Base-by-base conservation (phyloP, 257 asterid species). In the Thymus mandschuricus region DNA sequence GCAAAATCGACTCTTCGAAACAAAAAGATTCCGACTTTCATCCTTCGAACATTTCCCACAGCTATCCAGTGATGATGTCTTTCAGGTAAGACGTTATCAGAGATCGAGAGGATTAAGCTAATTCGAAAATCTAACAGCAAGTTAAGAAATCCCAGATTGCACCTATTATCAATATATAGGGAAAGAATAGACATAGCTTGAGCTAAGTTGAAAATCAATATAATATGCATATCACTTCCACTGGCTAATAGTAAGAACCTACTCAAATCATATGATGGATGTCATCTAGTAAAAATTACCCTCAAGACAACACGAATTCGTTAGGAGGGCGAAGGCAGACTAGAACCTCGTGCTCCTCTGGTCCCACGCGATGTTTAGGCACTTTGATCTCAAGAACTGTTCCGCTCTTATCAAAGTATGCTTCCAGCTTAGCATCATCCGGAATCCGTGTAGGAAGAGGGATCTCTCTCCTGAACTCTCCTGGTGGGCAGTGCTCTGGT, bases 331-430 rank as follows among this genome's bases (percentile, higher is more conserved):
- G 90, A 73, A 88, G 96, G 82, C 86, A 85, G 55, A 90, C 88
- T 11, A 80, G 76, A 75, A 90, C 97, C 82, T 90, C 96, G 12
- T 88, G 97, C 84, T 88, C 97, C 83, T 88, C 93, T 1, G 92
- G 93, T 10, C 88, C 95, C 29, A 73, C 79, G 1, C 86, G 84
- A 74, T 83, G 82, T 64, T 90, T 90, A 6, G 97, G 97, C 68
- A 88, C 96, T 66, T 83, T 85, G 69, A 90, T 79, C 79, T 90
- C 97, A 29, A 90, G 92, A 27, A 86, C 74, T 0, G 92, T 78
- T n/a, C 91, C 85, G 7, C 81, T 86, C 75, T 83, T 83, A 79
- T 90, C 96, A 43, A 88, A 88, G 68, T 86, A 90, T 2, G 97
- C 96, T 80, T 90, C 97, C 31, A 88, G 86, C 70, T 84, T 85